Conservation (phyloP, 768 basidiomycete genomes). For the Leccinum subgranulosum region DNA sequence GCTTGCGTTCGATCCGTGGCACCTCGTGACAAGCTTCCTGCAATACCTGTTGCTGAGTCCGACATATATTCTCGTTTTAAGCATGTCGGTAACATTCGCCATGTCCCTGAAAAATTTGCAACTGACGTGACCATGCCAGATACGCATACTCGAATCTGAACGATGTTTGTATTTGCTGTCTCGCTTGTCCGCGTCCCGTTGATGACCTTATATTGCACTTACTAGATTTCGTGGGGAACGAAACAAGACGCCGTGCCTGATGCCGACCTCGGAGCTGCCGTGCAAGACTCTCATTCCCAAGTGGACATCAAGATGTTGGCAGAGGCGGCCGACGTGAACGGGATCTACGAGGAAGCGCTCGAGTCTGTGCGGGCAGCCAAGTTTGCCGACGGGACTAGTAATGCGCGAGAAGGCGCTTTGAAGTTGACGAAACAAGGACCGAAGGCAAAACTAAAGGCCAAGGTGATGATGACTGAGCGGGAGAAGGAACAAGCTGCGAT, state of each 20-base stretch:
- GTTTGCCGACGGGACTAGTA: slow-evolving; percentile 28
- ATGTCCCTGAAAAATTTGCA: neutral
- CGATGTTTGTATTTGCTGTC: slow-evolving; percentile 46
- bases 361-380: slow-evolving; percentile 63
- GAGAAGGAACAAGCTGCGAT: slow-evolving; percentile 74
- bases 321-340: slow-evolving; percentile 78
- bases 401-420: neutral
- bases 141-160: slow-evolving; percentile 86
- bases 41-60: slow-evolving; percentile 89
- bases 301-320: slow-evolving; percentile 87
- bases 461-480: slow-evolving; percentile 40
- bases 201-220: neutral
- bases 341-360: slow-evolving; percentile 80
- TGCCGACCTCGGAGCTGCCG: slow-evolving; percentile 79
- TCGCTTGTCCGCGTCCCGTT: slow-evolving; percentile 12
- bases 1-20: slow-evolving; percentile 93
- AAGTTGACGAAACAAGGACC: slow-evolving; percentile 7
- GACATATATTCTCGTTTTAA: slow-evolving; percentile 72
- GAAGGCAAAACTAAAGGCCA: slow-evolving; percentile 14
- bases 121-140: slow-evolving; percentile 39
- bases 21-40: slow-evolving; percentile 86
- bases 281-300: slow-evolving; percentile 74
- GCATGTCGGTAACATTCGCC: slow-evolving; percentile 51
- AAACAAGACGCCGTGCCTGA: slow-evolving; percentile 78
- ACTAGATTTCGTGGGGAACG: slow-evolving; percentile 91